A percentile compares a stretch with the other conserved stretches of the same genome.
phyloP scores from a whole-genome alignment of 106 monocot genomes.

The Allium sativum region DNA sequence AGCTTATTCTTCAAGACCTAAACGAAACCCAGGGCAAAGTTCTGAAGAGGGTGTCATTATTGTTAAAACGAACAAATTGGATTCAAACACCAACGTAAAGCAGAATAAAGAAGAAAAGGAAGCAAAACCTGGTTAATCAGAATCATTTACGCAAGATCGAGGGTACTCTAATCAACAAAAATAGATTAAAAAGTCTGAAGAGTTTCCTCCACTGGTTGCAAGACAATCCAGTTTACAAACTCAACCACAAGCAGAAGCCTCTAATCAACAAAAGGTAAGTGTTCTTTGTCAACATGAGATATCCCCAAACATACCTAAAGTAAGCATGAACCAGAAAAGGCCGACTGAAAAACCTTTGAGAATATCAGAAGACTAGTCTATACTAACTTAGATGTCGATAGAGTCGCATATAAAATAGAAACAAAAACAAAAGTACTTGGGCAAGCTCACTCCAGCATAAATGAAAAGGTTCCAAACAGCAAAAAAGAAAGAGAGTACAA shows the following conservation, averaged over 20 bases:
- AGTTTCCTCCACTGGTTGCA: background rate
- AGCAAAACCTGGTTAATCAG: background rate
- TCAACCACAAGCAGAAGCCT: background rate
- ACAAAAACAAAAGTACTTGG: background rate
- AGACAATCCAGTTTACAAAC: background rate
- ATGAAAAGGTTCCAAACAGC: background rate
- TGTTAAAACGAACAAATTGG: background rate
- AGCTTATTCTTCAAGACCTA: background rate
- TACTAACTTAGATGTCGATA: too few species aligned
- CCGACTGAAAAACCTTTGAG: background rate
- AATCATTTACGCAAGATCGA: background rate
- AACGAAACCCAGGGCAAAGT: background rate
- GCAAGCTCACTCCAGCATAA: background rate
- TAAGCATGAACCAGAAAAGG: background rate
- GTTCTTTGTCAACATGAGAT: background rate
- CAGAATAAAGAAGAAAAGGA: background rate
- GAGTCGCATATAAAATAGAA: too few species aligned
- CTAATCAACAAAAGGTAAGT: background rate
- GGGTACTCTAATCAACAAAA: background rate
- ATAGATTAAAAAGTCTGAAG: constrained; percentile 1
- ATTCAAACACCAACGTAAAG: background rate
- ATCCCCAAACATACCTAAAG: background rate
- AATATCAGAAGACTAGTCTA: background rate
- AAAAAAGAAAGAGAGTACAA: constrained; percentile 3
- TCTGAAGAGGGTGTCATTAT: background rate